Percentiles rank a stretch among this genome's conserved stretches.
These are phyloP conservation scores for Calamus simplicifolius DNA, from an alignment of 176 grass and related monocot species.

Conservation along the genomic window DNA sequence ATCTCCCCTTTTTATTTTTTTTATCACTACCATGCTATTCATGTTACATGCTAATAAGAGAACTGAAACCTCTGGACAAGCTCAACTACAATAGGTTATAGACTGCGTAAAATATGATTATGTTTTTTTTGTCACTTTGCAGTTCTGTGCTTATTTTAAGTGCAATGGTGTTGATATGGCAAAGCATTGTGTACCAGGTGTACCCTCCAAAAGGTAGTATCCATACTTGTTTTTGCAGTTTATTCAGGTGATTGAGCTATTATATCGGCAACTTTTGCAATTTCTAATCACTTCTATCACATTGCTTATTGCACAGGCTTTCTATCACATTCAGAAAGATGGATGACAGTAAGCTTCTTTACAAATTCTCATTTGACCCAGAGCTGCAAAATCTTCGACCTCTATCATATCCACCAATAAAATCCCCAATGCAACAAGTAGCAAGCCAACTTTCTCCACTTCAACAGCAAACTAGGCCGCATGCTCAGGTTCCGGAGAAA, in stretches of 20 bases:
- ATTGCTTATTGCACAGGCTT: constrained; percentile 18
- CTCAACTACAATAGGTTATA: too few species aligned
- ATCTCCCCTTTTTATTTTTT: background rate
- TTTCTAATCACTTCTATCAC: too few species aligned
- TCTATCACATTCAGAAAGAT: constrained; percentile 73
- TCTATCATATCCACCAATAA: background rate
- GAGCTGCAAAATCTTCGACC: constrained; percentile 23
- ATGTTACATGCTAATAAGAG: too few species aligned
- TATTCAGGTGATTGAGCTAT: too few species aligned
- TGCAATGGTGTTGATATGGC: constrained; percentile 50
- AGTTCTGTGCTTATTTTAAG: constrained; percentile 51
- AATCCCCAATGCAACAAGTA: too few species aligned
- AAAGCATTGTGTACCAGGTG: constrained; percentile 62
- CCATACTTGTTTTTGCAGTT: too few species aligned
- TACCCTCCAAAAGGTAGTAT: constrained; percentile 34
- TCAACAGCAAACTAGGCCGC: too few species aligned
- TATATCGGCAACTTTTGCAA: too few species aligned
- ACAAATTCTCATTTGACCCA: constrained; percentile 19
- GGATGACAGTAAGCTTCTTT: constrained; percentile 28
- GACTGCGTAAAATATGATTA: too few species aligned
- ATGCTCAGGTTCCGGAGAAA: too few species aligned
- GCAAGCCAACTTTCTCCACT: too few species aligned
- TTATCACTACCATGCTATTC: background rate
- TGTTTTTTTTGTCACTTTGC: constrained; percentile 3
- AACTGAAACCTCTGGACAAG: too few species aligned